Percentiles rank a stretch among this genome's conserved stretches.
phyloP scores from a whole-genome alignment of 495 filamentous ascomycete genomes.

The Jackrogersella multiformis region DNA sequence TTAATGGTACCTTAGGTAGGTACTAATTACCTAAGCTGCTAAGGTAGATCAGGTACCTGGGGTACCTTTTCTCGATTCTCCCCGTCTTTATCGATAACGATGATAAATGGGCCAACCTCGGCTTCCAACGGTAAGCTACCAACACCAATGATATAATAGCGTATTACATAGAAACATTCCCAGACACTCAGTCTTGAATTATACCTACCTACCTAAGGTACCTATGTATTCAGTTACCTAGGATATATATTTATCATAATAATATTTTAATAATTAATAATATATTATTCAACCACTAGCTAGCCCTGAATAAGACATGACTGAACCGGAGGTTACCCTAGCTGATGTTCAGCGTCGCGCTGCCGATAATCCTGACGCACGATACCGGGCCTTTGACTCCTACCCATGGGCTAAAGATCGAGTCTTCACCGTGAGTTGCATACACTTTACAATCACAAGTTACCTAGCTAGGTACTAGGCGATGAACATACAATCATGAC shows the following conservation, averaged over 20 bases:
- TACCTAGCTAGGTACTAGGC: no score
- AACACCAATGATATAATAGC: background rate
- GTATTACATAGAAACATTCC: background rate
- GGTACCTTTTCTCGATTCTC: no score
- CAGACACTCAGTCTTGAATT: background rate
- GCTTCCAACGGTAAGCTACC: background rate
- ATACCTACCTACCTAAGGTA: no score
- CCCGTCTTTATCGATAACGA: constrained; percentile 7
- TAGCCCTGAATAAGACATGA: constrained; percentile 22
- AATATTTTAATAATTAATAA: background rate
- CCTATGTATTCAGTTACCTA: no score
- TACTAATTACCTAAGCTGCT: no score
- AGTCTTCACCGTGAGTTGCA: constrained; percentile 46
- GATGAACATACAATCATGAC: constrained; percentile 1
- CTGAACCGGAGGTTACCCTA: constrained; percentile 28
- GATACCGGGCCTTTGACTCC: constrained; percentile 45
- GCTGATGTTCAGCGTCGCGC: constrained; percentile 41
- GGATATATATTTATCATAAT: background rate
- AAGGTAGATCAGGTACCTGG: no score
- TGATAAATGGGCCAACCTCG: constrained; percentile 5
- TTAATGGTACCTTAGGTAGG: no score
- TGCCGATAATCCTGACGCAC: constrained; percentile 39
- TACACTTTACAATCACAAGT: background rate
- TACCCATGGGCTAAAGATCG: constrained; percentile 47
- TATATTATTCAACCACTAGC: background rate